phyloP scores from a whole-genome alignment of 2,329 filamentous ascomycete genomes.

The Penicillium sclerotiorum region DNA sequence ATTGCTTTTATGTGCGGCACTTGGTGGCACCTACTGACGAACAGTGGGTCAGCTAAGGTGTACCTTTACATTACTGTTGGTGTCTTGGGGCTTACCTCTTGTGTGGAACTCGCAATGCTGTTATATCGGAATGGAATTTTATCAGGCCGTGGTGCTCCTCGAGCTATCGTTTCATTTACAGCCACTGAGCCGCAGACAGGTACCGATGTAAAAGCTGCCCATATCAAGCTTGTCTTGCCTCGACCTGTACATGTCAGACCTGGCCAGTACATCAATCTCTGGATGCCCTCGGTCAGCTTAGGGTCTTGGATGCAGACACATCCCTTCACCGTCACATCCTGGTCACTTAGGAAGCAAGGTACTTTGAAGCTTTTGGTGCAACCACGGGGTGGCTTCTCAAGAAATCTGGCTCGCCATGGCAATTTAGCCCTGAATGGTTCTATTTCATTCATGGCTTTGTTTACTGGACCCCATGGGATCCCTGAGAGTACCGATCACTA shows the following conservation, averaged over 20 bases:
- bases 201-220: conserved; percentile 9
- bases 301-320: conserved; percentile 28
- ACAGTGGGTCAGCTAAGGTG: conserved; percentile 11
- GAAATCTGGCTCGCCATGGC: conserved; percentile 23
- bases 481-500: conserved; percentile 31
- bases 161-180: conserved; percentile 23
- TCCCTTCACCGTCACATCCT: conserved; percentile 31
- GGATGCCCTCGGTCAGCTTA: conserved; percentile 29
- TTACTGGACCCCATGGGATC: conserved; percentile 36
- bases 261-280: conserved; percentile 34
- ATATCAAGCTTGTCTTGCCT: conserved; percentile 24
- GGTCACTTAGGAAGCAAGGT: conserved; percentile 25
- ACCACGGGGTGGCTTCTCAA: conserved; percentile 29
- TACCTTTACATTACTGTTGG: conserved; percentile 24
- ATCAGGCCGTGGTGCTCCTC: conserved; percentile 17
- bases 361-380: conserved; percentile 37
- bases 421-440: conserved; percentile 11
- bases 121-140: conserved; percentile 28
- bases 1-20: conserved; percentile 23
- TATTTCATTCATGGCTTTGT: conserved; percentile 29
- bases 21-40: conserved; percentile 24
- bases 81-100: conserved; percentile 18
- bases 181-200: conserved; percentile 10
- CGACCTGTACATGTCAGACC: conserved; percentile 24
- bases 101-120: conserved; percentile 21